Conservation (phyloP, 495 filamentous ascomycete species). For the Daldinia decipiens region DNA sequence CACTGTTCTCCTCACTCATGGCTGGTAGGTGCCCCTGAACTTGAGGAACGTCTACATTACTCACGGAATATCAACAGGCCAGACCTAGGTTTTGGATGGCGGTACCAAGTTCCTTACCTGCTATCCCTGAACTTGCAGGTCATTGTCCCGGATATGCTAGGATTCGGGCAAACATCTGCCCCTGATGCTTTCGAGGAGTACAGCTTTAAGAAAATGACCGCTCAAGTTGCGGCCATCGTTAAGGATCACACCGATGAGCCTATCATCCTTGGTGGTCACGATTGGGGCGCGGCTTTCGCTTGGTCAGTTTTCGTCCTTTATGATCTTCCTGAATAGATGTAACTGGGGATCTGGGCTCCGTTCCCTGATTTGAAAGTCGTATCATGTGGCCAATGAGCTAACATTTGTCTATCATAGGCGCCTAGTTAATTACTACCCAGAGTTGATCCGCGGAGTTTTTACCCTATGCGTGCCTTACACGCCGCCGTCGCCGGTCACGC, state of each 20-base stretch:
- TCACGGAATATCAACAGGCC: constrained; percentile 62
- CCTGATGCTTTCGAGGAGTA: constrained; percentile 65
- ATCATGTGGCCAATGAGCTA: not conserved
- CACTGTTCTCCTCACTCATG: constrained; percentile 71
- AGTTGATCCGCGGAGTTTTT: constrained; percentile 77
- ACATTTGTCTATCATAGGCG: constrained; percentile 50
- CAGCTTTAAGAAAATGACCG: constrained; percentile 72
- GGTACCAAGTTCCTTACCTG: constrained; percentile 84
- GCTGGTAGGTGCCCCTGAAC: constrained; percentile 57
- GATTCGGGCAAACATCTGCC: constrained; percentile 79
- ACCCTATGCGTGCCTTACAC: constrained; percentile 80
- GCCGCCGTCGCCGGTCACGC: constrained; percentile 59
- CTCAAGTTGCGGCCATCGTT: constrained; percentile 74
- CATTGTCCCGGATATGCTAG: constrained; percentile 81
- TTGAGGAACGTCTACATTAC: not conserved
- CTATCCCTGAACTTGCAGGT: constrained; percentile 73
- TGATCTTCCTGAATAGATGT: not conserved
- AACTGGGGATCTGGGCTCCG: not conserved
- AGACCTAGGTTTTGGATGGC: constrained; percentile 78
- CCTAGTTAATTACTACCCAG: constrained; percentile 74
- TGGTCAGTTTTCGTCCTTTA: constrained; percentile 47
- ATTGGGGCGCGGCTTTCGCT: constrained; percentile 75
- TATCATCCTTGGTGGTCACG: constrained; percentile 79
- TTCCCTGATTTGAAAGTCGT: constrained; percentile 48
- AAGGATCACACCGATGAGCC: constrained; percentile 49